Base-by-base conservation (phyloP, 345 rosid species). In the Carallia brachiata region DNA sequence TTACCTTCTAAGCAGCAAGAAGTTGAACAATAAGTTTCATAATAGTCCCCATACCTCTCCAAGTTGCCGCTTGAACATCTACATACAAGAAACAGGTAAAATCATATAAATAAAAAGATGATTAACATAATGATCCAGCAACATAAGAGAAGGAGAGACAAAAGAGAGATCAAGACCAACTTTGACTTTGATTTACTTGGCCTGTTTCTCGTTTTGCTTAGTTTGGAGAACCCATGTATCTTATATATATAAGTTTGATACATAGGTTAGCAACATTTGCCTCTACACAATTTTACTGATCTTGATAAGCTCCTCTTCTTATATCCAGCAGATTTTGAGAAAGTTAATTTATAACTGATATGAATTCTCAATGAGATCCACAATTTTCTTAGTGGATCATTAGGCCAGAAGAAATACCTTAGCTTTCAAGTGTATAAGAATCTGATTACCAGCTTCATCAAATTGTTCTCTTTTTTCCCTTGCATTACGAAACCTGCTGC, bases 401-500 rank as follows among this genome's bases (percentile, higher is more conserved):
- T 44, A 13, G 17, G 16, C 50, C 16, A 12, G 16, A 15, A 53
- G 27, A 36, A 9, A 76, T 83, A 90, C 97, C 97, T 84, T 90
- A 65, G 85, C 72, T 75, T 89, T 92, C 53, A 95, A 77, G 84
- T 87, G 92, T 65, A 86, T 19, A 12, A 92, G 84, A 70, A 92
- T 85, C 84, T 92, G 86, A 72, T 89, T 88, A 74, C 93, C 88
- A 27, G 99, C 97, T 59, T 92, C 90, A 78, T 92, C 99, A 62
- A 92, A 95, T 59, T 95, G 91, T 50, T 95, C 97, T 77, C 96
- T 75, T 81, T 92, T 97, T 84, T 95, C 97, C 84, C 77, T 84
- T 6, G 92, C 91, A 81, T 95, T 86, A 57, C 32, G 84, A 69
- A 92, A 88, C 62, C 92, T 34, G 93, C 75, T 50, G 84, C 70